Percentiles rank a stretch among this genome's conserved stretches.
These are phyloP conservation scores for Colletotrichum sp. DNA, from an alignment of 2,329 filamentous ascomycete species.

Conservation along the genomic window DNA sequence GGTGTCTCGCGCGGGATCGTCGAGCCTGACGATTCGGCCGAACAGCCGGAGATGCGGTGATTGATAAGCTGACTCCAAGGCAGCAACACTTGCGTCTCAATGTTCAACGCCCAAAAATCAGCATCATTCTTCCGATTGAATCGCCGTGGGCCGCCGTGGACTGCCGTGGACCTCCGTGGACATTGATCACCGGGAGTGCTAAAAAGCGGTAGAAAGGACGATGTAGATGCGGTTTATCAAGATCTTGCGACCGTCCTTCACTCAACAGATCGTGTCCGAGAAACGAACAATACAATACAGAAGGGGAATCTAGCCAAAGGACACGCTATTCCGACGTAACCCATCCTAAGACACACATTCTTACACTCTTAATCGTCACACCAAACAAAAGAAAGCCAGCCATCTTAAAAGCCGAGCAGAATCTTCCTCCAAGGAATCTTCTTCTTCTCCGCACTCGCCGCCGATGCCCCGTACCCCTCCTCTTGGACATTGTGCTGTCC, in stretches of 20 bases:
- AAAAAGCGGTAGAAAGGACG: not conserved
- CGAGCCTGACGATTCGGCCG: not conserved
- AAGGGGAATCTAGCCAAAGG: not conserved
- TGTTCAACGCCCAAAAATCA: not conserved
- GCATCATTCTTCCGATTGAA: not conserved
- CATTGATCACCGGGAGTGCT: not conserved
- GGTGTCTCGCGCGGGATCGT: not conserved
- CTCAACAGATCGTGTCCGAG: not conserved
- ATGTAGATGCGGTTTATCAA: not conserved
- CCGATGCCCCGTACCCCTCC: slow-evolving; percentile 56
- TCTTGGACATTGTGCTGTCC: slow-evolving; percentile 80
- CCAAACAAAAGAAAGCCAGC: not conserved
- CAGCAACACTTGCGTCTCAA: not conserved
- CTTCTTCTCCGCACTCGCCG: not conserved
- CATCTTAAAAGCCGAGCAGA: not conserved
- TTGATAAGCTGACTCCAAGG: not conserved
- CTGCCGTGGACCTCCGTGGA: not conserved
- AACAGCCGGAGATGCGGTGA: not conserved
- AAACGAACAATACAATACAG: not conserved
- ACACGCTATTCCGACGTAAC: not conserved
- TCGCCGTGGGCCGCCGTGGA: not conserved
- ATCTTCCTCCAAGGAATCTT: slow-evolving; percentile 9
- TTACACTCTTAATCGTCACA: not conserved
- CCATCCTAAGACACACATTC: not conserved
- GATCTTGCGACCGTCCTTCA: not conserved